A percentile compares a stretch with the other conserved stretches of the same genome.
phyloP scores from a whole-genome alignment of 1,284 basidiomycete genomes.

The Naganishia cerealis region DNA sequence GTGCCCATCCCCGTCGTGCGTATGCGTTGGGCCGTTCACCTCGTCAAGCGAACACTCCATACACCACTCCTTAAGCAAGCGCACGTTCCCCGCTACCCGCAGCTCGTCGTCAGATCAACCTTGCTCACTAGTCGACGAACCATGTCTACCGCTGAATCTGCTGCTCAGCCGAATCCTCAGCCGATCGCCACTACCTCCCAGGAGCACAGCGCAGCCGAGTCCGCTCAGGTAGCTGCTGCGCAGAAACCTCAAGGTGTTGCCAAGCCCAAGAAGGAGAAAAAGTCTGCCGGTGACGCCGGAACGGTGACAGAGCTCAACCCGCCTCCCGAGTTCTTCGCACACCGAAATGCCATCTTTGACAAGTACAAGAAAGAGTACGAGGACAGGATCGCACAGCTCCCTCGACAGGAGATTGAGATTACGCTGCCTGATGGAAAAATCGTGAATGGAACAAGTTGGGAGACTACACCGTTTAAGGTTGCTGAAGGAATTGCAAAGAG shows the following conservation, averaged over 20 bases:
- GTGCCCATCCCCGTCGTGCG: background rate
- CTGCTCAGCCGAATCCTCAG: slow-evolving; percentile 27
- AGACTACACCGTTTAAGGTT: slow-evolving; percentile 92
- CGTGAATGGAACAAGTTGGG: slow-evolving; percentile 83
- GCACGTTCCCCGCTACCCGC: slow-evolving; percentile 1
- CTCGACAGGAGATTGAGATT: slow-evolving; percentile 77
- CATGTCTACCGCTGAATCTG: slow-evolving; percentile 21
- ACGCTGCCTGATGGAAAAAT: slow-evolving; percentile 85
- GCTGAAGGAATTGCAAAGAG: slow-evolving; percentile 85
- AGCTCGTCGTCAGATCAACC: slow-evolving; percentile 2
- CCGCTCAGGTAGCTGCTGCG: slow-evolving; percentile 5
- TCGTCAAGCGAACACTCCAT: slow-evolving; percentile 2
- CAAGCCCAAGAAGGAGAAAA: slow-evolving; percentile 26
- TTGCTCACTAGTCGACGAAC: background rate
- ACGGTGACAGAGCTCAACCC: slow-evolving; percentile 54
- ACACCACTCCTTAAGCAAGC: background rate
- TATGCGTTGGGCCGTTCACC: slow-evolving; percentile 6
- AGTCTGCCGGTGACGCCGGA: slow-evolving; percentile 1
- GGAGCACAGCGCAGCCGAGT: slow-evolving; percentile 14
- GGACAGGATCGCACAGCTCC: slow-evolving; percentile 67
- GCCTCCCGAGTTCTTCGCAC: slow-evolving; percentile 80
- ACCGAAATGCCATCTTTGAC: slow-evolving; percentile 87
- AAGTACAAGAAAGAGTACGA: slow-evolving; percentile 84
- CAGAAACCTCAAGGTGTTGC: slow-evolving; percentile 15
- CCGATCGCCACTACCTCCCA: slow-evolving; percentile 14